Conservation (phyloP, 2,329 filamentous ascomycete genomes). For the Pseudogymnoascus verrucosus region DNA sequence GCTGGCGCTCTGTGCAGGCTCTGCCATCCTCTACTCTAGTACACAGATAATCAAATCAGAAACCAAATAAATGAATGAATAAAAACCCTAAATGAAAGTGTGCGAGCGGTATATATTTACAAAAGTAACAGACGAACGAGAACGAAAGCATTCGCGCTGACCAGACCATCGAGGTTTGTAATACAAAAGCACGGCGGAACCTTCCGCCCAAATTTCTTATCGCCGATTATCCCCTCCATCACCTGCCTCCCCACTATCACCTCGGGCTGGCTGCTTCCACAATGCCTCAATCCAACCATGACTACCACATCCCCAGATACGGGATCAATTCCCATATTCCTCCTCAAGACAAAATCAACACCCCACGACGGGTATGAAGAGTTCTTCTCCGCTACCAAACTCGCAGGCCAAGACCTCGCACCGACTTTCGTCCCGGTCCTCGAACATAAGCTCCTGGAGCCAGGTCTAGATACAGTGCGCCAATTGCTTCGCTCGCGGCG, state of each 20-base stretch:
- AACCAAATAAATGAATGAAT: not conserved
- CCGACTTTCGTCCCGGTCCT: constrained; percentile 71
- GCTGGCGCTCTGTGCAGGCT: constrained; percentile 22
- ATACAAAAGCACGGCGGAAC: constrained; percentile 10
- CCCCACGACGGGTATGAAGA: constrained; percentile 68
- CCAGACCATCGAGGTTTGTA: not conserved
- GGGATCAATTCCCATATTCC: constrained; percentile 49
- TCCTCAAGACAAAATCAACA: constrained; percentile 70
- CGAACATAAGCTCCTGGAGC: constrained; percentile 58
- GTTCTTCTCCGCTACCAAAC: constrained; percentile 44
- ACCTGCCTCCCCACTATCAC: not conserved
- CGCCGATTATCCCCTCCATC: constrained; percentile 22
- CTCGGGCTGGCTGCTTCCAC: not conserved
- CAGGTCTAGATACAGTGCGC: constrained; percentile 47
- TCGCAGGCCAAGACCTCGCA: constrained; percentile 40
- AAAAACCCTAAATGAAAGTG: not conserved
- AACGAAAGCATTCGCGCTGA: not conserved
- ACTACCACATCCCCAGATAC: constrained; percentile 13
- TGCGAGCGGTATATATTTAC: not conserved
- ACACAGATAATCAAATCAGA: not conserved
- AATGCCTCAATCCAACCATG: constrained; percentile 14
- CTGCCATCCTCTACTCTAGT: not conserved
- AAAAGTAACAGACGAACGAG: not conserved
- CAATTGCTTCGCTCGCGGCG: constrained; percentile 37
- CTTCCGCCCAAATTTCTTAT: constrained; percentile 21